These are phyloP conservation scores for Ilyonectria sp. DNA, from an alignment of 2,329 filamentous ascomycete genomes.

Conservation along the genomic window DNA sequence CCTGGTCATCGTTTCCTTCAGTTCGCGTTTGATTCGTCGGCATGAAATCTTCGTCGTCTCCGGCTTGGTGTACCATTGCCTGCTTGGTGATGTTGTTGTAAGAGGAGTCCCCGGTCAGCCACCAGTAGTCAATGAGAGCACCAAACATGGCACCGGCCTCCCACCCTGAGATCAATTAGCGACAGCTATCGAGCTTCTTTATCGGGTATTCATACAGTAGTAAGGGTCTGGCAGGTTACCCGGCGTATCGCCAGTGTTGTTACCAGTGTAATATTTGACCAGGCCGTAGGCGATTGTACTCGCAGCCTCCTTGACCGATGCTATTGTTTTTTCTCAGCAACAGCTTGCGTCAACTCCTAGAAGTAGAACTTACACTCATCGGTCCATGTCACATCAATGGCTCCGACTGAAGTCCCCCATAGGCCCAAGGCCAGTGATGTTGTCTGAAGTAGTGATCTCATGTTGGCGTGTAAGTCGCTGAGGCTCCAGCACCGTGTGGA, in stretches of 20 bases:
- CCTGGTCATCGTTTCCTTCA: slow-evolving; percentile 82
- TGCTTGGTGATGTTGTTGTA: slow-evolving; percentile 74
- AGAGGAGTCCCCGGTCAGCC: slow-evolving; percentile 75
- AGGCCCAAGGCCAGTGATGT: slow-evolving; percentile 35
- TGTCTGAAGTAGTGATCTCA: slow-evolving; percentile 39
- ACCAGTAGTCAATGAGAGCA: slow-evolving; percentile 80
- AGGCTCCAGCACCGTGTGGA: slow-evolving; percentile 2
- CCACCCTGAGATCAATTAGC: slow-evolving; percentile 67
- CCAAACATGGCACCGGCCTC: slow-evolving; percentile 81
- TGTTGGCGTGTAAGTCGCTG: slow-evolving; percentile 33
- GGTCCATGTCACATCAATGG: slow-evolving; percentile 41
- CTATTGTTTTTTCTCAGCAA: slow-evolving; percentile 48
- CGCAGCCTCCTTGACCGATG: slow-evolving; percentile 65
- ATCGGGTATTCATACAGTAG: slow-evolving; percentile 69
- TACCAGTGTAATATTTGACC: slow-evolving; percentile 68
- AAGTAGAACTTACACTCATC: slow-evolving; percentile 38
- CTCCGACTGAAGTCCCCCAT: slow-evolving; percentile 27
- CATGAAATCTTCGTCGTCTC: slow-evolving; percentile 75
- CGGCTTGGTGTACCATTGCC: slow-evolving; percentile 73
- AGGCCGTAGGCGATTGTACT: slow-evolving; percentile 63
- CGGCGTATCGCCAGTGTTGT: slow-evolving; percentile 71
- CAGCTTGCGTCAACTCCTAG: not conserved
- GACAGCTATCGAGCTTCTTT: slow-evolving; percentile 45
- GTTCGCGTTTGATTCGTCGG: slow-evolving; percentile 75
- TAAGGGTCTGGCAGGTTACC: slow-evolving; percentile 74